These are phyloP conservation scores for Chytriomyces confervae DNA, from an alignment of 192 early-diverging fungal genomes.

Conservation along the genomic window DNA sequence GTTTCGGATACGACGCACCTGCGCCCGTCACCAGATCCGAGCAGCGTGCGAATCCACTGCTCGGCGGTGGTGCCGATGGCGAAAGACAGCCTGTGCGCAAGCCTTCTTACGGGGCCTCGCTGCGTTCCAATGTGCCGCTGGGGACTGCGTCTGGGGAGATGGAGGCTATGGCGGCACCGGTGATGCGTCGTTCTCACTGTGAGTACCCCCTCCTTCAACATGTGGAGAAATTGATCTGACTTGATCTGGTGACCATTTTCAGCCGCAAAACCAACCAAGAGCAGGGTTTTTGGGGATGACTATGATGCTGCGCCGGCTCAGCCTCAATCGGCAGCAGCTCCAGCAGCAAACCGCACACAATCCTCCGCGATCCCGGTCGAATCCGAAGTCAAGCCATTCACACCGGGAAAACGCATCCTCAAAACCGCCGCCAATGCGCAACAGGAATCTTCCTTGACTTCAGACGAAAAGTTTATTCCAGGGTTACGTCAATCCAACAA, in stretches of 20 bases:
- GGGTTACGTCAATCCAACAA: no score
- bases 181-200: background rate
- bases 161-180: background rate
- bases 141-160: background rate
- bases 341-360: background rate
- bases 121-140: background rate
- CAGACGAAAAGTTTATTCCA: no score
- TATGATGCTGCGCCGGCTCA: background rate
- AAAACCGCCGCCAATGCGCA: background rate
- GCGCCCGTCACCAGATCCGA: background rate
- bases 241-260: background rate
- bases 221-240: background rate
- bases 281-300: background rate
- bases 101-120: background rate
- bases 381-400: background rate
- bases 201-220: background rate
- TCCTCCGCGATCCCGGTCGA: background rate
- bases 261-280: background rate
- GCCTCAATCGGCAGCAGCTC: background rate
- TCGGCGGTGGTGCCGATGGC: background rate
- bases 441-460: no score
- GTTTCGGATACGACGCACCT: constrained; percentile 2
- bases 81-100: background rate
- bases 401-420: background rate
- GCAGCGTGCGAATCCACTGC: background rate